These are phyloP conservation scores for Suhomyces yuchorum DNA, from an alignment of 1,139 yeast genomes.

Conservation along the genomic window DNA sequence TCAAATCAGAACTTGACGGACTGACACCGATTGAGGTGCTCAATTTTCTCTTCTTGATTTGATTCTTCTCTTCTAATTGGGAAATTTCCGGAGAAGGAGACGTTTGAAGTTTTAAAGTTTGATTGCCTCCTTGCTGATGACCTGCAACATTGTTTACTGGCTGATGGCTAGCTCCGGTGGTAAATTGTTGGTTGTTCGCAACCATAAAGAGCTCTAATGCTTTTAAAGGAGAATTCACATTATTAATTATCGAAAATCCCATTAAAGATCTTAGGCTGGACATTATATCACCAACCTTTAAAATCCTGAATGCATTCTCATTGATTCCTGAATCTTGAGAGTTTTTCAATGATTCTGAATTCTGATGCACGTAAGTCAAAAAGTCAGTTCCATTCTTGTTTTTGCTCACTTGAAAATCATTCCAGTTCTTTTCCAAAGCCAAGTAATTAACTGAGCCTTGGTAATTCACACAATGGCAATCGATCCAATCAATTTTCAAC, in stretches of 20 bases:
- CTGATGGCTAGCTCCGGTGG: slow-evolving; percentile 8
- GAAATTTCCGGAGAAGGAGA: slow-evolving; percentile 16
- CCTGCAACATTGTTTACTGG: slow-evolving; percentile 12
- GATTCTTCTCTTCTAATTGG: slow-evolving; percentile 16
- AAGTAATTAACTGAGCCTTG: slow-evolving; percentile 29
- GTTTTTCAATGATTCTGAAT: slow-evolving; percentile 28
- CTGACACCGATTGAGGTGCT: slow-evolving; percentile 16
- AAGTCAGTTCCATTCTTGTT: slow-evolving; percentile 23
- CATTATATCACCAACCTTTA: slow-evolving; percentile 80
- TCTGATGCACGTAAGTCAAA: slow-evolving; percentile 25
- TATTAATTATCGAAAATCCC: slow-evolving; percentile 51
- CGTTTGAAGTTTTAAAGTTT: slow-evolving; percentile 8
- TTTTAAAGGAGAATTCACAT: slow-evolving; percentile 55
- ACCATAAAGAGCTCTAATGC: slow-evolving; percentile 56
- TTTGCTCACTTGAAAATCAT: slow-evolving; percentile 9
- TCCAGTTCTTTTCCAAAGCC: slow-evolving; percentile 33
- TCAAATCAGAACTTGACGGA: slow-evolving; percentile 12
- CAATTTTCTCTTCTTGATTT: slow-evolving; percentile 18
- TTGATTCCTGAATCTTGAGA: slow-evolving; percentile 58
- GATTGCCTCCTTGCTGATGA: slow-evolving; percentile 6
- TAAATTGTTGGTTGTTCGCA: slow-evolving; percentile 11
- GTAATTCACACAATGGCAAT: slow-evolving; percentile 48
- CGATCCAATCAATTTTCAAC: slow-evolving; percentile 72
- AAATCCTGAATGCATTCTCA: slow-evolving; percentile 62
- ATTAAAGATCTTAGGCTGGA: slow-evolving; percentile 65